Evolutionary conservation across 2,329 filamentous ascomycete species (phyloP), one percentile per base, ranked within the genome.

Genomic region (Apiospora hydei): DNA sequence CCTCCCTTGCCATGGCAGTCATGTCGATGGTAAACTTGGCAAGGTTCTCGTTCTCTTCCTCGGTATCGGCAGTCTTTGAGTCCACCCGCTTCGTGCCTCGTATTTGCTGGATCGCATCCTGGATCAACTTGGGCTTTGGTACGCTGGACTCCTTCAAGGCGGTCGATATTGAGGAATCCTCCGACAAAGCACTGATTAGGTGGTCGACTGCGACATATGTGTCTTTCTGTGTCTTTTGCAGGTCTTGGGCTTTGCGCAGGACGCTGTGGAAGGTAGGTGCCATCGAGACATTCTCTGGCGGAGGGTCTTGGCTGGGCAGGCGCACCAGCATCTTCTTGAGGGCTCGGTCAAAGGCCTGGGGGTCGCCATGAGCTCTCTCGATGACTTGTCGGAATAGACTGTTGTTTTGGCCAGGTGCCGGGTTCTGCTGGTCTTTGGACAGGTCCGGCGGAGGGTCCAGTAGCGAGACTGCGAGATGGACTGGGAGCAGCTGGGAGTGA

Each of bases 11-110:
- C 91, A 98, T 92, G 69, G 94, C 89, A 14, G 96, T 99, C 95
- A 99, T 97, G 83, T 99, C 96, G 79, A 98, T 96, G 71, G 96
- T 98, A 84, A 98, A 99, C 80, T 98, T 99, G 85, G 95, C 94
- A 73, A 99, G 87, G 80, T 98, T 98, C 84, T 99, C 96, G 78
- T 95, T 94, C 79, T 98, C 96, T 79, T 93, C 88, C 83, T 98
- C 96, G 0, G 92, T 91, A 83, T 99, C 96, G 71, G 96, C 96
- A 4, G 94, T 98, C 86, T 97, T 98, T 73, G 94, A 97, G 83
- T 99, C 96, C 57, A 99, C 95, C 75, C 96, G 89, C 85, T 92
- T 94, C 57, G 95, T 98, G 73, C 96, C 96, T 75, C 96, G 92
- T 77, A 99, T 98, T 72, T 94, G 91, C 79, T 94, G 90, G 53